A percentile compares a stretch with the other conserved stretches of the same genome.
phyloP scores from a whole-genome alignment of 176 grass and related monocot species.

The Cocos nucifera region DNA sequence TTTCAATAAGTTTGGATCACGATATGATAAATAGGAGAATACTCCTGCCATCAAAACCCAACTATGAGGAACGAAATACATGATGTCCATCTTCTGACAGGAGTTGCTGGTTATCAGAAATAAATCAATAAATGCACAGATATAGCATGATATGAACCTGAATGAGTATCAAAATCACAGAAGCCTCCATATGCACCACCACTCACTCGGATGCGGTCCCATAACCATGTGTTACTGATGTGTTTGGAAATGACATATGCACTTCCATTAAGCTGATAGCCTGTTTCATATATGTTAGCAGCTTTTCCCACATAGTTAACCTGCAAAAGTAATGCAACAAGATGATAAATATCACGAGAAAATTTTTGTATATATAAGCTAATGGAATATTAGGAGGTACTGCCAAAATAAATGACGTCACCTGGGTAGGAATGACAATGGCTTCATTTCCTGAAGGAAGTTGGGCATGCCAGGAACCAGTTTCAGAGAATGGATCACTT shows the following conservation, averaged over 20 bases:
- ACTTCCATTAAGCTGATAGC: constrained; percentile 89
- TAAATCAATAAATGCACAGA: not conserved
- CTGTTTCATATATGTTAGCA: constrained; percentile 77
- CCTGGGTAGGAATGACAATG: constrained; percentile 96
- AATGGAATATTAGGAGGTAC: not conserved
- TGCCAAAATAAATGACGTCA: constrained; percentile 9
- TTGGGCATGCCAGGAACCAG: constrained; percentile 55
- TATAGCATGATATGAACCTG: constrained; percentile 36
- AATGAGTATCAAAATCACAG: constrained; percentile 98
- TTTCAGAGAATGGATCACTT: constrained; percentile 32
- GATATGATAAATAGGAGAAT: constrained; percentile 96
- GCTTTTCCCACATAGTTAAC: constrained; percentile 99
- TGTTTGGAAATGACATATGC: constrained; percentile 94
- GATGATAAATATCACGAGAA: not conserved
- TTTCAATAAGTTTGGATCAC: constrained; percentile 97
- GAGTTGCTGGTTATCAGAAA: too few relatives aligned
- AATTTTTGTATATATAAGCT: not conserved
- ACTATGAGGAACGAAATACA: not conserved
- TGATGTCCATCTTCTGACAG: too few relatives aligned
- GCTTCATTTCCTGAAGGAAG: constrained; percentile 82
- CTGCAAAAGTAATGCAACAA: constrained; percentile 30
- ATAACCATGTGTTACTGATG: constrained; percentile 93
- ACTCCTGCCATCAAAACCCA: constrained; percentile 46
- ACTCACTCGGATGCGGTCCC: constrained; percentile 92
- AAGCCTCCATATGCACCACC: constrained; percentile 98